Conservation (phyloP, 106 monocot genomes). For the Amphibolis antarctica region DNA sequence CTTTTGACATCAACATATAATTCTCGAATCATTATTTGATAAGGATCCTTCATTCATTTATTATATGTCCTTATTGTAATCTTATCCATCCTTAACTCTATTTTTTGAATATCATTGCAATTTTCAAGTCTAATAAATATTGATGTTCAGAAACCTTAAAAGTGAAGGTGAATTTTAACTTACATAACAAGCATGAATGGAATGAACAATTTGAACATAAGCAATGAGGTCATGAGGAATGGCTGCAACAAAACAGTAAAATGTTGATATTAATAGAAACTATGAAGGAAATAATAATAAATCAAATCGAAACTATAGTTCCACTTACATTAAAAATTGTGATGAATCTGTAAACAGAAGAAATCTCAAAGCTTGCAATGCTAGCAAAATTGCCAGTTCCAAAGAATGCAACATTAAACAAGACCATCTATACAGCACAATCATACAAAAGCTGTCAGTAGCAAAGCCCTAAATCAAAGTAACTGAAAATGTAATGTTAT, state of each 20-base stretch:
- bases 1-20: too few relatives aligned
- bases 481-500: too few relatives aligned
- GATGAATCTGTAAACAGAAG: constrained; percentile 88
- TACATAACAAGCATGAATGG: constrained; percentile 96
- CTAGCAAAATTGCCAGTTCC: constrained; percentile 98
- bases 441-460: neutral
- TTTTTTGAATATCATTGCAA: too few relatives aligned
- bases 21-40: too few relatives aligned
- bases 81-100: too few relatives aligned
- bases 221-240: constrained; percentile 78
- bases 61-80: too few relatives aligned
- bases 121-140: too few relatives aligned
- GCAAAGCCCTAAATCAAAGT: too few relatives aligned
- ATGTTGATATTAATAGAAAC: neutral
- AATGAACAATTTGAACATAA: constrained; percentile 93
- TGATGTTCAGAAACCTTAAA: too few relatives aligned
- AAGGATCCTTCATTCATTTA: too few relatives aligned
- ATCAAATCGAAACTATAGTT: neutral
- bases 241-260: constrained; percentile 46
- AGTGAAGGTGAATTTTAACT: too few relatives aligned
- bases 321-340: constrained; percentile 89
- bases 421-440: constrained; percentile 57
- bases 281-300: neutral
- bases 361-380: constrained; percentile 97
- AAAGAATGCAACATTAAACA: constrained; percentile 95